Base-by-base conservation (phyloP, 2,329 filamentous ascomycete species). In the Trichoderma sp. region DNA sequence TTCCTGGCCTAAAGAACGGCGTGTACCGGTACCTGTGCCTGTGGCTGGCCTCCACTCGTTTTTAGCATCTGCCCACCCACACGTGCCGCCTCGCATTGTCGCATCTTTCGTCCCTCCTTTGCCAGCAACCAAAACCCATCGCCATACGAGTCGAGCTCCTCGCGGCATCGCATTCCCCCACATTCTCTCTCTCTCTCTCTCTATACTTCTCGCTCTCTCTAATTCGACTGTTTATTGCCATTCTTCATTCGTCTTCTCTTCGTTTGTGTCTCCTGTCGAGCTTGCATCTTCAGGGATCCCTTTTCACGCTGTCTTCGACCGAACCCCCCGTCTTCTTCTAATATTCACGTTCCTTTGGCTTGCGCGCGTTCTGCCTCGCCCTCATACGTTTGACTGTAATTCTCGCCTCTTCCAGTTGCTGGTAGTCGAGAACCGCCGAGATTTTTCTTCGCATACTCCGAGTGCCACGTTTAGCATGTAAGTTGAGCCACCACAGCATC, bases 51-150 rank as follows among this genome's bases (percentile, higher is more conserved):
- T 39, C 37, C 37, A 39, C 16, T 39, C 37, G 14, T 39, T 39
- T 46, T 8, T 18, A 21, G 13, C 49, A 16, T 52, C 49, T 24
- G 21, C 43, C 43, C 32, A 39, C n/a, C 60, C 60, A 56, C 61
- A 43, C 61, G 61, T 65, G 61, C 37, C 61, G 61, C 61, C 51
- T 65, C 61, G 61, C 61, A 61, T 39, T 39, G 37, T 52, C 24
- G 21, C 21, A 52, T 46, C 49, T 28, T 28, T 32, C 24, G 52
- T 66, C 63, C 63, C 63, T 66, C 63, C 63, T 58, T 66, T 66
- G 60, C 63, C 43, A 46, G 37, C 10, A 59, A 54, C 61, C 51
- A 56, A 14, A 39, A 65, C 30, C 55, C 54, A 65, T 56, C 61
- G 16, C 49, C 61, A 39, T 7, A 28, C 11, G 24, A n/a, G 34